phyloP scores from a whole-genome alignment of 257 asterid genomes.

The Dorcoceras hygrometricum region DNA sequence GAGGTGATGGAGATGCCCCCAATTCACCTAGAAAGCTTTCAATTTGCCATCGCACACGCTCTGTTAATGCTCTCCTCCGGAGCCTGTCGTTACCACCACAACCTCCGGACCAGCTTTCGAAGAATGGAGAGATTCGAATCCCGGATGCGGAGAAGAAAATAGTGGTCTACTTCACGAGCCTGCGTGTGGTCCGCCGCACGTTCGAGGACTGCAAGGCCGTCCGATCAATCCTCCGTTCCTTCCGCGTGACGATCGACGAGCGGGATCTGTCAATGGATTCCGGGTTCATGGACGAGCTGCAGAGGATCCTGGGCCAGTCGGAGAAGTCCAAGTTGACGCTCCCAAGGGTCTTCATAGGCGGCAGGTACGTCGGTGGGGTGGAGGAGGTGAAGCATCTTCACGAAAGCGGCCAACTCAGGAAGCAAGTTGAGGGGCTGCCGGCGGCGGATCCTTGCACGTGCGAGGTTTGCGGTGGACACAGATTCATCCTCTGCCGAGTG shows the following conservation, averaged over 20 bases:
- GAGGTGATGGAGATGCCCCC: slow-evolving; percentile 14
- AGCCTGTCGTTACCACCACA: slow-evolving; percentile 37
- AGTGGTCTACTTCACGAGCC: slow-evolving; percentile 80
- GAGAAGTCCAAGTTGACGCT: slow-evolving; percentile 51
- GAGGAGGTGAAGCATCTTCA: slow-evolving; percentile 81
- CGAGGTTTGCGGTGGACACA: slow-evolving; percentile 70
- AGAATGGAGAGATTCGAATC: slow-evolving; percentile 39
- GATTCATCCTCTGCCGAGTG: slow-evolving; percentile 66
- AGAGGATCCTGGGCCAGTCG: slow-evolving; percentile 45
- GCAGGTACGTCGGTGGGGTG: slow-evolving; percentile 87
- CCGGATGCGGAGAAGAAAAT: slow-evolving; percentile 66
- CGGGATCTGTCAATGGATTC: slow-evolving; percentile 88
- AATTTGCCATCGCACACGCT: slow-evolving; percentile 75
- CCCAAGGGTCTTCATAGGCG: slow-evolving; percentile 85
- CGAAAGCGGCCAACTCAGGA: slow-evolving; percentile 87
- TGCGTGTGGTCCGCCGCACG: slow-evolving; percentile 75
- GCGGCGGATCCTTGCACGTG: slow-evolving; percentile 59
- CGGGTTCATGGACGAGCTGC: slow-evolving; percentile 69
- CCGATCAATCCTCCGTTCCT: slow-evolving; percentile 56
- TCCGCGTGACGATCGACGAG: slow-evolving; percentile 79
- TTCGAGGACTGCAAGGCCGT: slow-evolving; percentile 83
- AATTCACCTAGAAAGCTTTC: slow-evolving; percentile 35
- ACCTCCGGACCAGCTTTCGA: slow-evolving; percentile 18
- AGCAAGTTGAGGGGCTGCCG: slow-evolving; percentile 54
- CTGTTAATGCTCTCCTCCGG: slow-evolving; percentile 54